Base-by-base conservation (phyloP, 1,284 basidiomycete species). In the Ganoderma boninense region DNA sequence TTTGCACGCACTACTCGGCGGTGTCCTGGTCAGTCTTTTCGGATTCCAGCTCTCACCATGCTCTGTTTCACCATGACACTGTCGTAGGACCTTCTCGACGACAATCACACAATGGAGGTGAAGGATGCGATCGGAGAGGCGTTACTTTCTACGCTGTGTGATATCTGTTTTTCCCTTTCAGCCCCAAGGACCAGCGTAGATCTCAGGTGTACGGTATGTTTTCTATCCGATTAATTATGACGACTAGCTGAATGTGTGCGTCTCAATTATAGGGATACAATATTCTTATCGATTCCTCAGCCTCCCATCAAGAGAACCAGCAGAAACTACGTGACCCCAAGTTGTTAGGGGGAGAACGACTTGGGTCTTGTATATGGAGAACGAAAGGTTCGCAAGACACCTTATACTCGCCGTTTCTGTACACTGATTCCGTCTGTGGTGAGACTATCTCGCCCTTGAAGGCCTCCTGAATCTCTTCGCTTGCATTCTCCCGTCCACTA, bases 391-490 rank as follows among this genome's bases (percentile, higher is more conserved):
- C 20, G 75, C 54, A 23, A 43, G 40, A 62, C n/a, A 13, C 38
- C 1, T 20, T 35, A 11, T 16, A 14, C 2, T 23, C 26, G 29
- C 29, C 0, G 10, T 35, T 59, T 5, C n/a, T 38, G n/a, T 29
- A 8, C 4, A 18, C 38, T 40, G 26, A 35, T 54, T 20, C 20
- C n/a, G 29, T 38, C 44, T 2, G n/a, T 10, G 16, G 10, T 4
- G 66, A 92, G 90, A 88, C 70, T 90, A 86, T 74, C 79, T 90
- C 18, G 83, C 84, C 23, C 78, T 90, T 35, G 90, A 92, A 75
- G 81, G 84, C 26, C 82, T 92, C 11, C 77, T 92, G 40, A 84
- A 86, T 66, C 74, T 92, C 2, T 85, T 92, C 73, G 89, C 86
- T 35, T 84, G 85, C 42, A 77, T 90, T 16, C 78, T 91, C 32